Conservation (phyloP, 2,329 filamentous ascomycete genomes). For the Chrysosporium keratinophilum region DNA sequence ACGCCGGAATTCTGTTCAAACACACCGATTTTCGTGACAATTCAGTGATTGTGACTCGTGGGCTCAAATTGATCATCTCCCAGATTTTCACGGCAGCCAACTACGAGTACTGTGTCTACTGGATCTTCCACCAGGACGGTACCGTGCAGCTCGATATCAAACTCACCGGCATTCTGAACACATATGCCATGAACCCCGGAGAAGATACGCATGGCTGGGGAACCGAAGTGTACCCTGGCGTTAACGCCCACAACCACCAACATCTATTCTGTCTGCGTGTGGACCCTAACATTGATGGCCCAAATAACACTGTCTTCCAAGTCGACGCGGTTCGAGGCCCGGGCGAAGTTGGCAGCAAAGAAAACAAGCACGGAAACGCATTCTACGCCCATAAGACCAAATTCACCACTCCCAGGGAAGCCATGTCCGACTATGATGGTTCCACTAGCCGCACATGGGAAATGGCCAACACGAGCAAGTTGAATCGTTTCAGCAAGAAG, state of each 20-base stretch:
- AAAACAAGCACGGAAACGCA: slow-evolving; percentile 83
- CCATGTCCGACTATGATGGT: slow-evolving; percentile 71
- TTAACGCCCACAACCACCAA: slow-evolving; percentile 93
- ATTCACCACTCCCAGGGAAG: slow-evolving; percentile 57
- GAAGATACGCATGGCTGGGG: slow-evolving; percentile 83
- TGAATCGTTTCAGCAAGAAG: slow-evolving; percentile 81
- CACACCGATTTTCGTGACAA: slow-evolving; percentile 90
- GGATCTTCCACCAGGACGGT: slow-evolving; percentile 87
- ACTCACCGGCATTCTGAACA: slow-evolving; percentile 86
- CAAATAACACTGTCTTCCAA: slow-evolving; percentile 74
- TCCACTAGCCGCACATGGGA: slow-evolving; percentile 77
- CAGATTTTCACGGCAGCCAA: slow-evolving; percentile 94
- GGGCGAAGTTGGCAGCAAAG: slow-evolving; percentile 64
- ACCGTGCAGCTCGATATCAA: slow-evolving; percentile 87
- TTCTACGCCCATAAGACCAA: slow-evolving; percentile 80
- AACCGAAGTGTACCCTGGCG: slow-evolving; percentile 79
- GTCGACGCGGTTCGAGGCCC: slow-evolving; percentile 62
- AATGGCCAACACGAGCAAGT: slow-evolving; percentile 69
- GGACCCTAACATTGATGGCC: slow-evolving; percentile 77
- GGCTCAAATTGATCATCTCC: slow-evolving; percentile 73
- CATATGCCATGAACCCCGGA: slow-evolving; percentile 66
- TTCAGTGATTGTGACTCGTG: slow-evolving; percentile 73
- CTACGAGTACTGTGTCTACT: slow-evolving; percentile 84
- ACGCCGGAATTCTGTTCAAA: slow-evolving; percentile 85
- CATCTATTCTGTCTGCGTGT: slow-evolving; percentile 87